These are phyloP conservation scores for Acrocalymma vagum DNA, from an alignment of 2,329 filamentous ascomycete species.

Conservation along the genomic window DNA sequence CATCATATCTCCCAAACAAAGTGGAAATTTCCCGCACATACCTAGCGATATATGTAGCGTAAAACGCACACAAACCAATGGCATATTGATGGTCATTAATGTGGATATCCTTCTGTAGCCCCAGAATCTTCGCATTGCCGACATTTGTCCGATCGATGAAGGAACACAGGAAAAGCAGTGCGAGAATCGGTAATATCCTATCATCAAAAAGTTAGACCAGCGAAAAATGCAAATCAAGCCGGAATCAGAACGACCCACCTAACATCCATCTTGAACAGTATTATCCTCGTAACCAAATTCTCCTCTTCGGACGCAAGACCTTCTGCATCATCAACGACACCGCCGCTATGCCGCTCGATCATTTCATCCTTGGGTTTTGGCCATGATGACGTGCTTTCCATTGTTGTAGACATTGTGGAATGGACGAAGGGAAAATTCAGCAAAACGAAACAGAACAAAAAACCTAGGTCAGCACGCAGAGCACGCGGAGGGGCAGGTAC, in stretches of 20 bases:
- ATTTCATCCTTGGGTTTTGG: no score
- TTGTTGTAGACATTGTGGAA: no score
- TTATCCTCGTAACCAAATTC: slow-evolving; percentile 28
- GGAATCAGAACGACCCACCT: slow-evolving; percentile 50
- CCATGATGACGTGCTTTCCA: no score
- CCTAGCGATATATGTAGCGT: slow-evolving; percentile 70
- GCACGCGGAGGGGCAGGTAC: no score
- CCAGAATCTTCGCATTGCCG: slow-evolving; percentile 73
- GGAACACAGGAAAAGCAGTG: slow-evolving; percentile 71
- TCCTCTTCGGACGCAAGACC: no score
- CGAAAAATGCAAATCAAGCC: slow-evolving; percentile 4
- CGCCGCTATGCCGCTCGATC: slow-evolving; percentile 24
- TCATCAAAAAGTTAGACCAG: slow-evolving; percentile 4
- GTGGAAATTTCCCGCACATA: slow-evolving; percentile 31
- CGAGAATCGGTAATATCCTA: slow-evolving; percentile 70
- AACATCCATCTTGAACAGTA: slow-evolving; percentile 64
- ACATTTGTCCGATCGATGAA: slow-evolving; percentile 76
- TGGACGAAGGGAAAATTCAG: no score
- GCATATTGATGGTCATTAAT: slow-evolving; percentile 71
- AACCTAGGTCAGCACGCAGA: no score
- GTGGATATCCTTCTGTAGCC: slow-evolving; percentile 62
- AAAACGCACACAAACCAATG: slow-evolving; percentile 70
- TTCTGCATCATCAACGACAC: no score
- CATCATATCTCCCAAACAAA: not conserved
- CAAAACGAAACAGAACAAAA: no score